Evolutionary conservation across 2,329 filamentous ascomycete species (phyloP).

Genomic region (Venturia aucupariae): DNA sequence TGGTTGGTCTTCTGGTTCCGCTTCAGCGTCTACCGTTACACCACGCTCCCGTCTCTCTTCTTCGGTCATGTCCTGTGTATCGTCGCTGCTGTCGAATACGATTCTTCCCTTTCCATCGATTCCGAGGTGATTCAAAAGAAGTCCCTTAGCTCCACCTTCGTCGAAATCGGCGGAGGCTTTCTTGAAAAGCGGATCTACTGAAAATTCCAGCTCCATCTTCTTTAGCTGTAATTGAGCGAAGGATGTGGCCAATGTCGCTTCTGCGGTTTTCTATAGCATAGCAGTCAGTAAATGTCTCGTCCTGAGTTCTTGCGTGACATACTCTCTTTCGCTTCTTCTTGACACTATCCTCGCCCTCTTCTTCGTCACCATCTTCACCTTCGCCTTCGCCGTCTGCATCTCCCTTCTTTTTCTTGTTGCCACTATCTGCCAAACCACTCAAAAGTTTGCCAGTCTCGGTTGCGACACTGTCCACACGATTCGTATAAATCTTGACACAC

Average conservation of each 20-base stretch:
- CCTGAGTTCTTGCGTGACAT: conserved; percentile 15
- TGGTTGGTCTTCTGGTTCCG: conserved; percentile 22
- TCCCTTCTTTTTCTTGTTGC: conserved; percentile 44
- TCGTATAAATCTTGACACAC: conserved; percentile 98
- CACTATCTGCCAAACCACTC: conserved; percentile 84
- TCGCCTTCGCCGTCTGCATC: conserved; percentile 49
- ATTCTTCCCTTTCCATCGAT: conserved; percentile 89
- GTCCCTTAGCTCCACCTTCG: conserved; percentile 90
- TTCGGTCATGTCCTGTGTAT: conserved; percentile 49
- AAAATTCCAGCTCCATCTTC: conserved; percentile 94
- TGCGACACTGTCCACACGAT: conserved; percentile 93
- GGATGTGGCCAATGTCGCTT: conserved; percentile 83
- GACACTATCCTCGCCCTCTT: conserved; percentile 51
- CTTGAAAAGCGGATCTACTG: conserved; percentile 97
- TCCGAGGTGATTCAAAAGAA: conserved; percentile 91
- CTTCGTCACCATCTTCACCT: conserved; percentile 42
- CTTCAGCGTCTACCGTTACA: conserved; percentile 27
- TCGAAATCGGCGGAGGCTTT: conserved; percentile 98
- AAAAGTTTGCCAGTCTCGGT: conserved; percentile 93
- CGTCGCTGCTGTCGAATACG: conserved; percentile 97
- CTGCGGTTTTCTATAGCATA: conserved; percentile 48
- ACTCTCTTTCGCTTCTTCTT: conserved; percentile 69
- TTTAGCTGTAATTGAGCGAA: conserved; percentile 87
- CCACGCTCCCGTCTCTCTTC: conserved; percentile 35
- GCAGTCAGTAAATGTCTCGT: conserved; percentile 5